Conservation (phyloP, 1,284 basidiomycete genomes). For the Papiliotrema nemorosa region DNA sequence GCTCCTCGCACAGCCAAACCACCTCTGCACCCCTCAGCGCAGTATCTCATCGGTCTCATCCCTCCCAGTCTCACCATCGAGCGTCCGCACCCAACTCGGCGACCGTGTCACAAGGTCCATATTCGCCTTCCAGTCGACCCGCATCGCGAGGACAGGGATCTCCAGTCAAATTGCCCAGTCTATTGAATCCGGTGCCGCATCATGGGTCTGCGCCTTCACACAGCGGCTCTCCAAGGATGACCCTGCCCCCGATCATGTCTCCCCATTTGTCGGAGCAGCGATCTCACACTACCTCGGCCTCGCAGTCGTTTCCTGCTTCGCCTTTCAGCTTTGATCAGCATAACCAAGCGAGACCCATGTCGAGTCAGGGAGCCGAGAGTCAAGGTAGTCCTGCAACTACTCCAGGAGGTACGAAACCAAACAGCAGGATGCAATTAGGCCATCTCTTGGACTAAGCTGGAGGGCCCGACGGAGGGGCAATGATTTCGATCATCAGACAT, state of each 20-base stretch:
- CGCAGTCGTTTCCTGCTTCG: background rate
- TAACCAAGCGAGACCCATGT: background rate
- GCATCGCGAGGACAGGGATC: too few relatives aligned
- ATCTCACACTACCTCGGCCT: background rate
- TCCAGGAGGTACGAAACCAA: constrained; percentile 4
- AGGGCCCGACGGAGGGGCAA: background rate
- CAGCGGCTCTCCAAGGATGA: background rate
- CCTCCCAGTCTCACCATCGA: constrained; percentile 10
- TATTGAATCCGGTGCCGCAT: background rate
- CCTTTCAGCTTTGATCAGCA: background rate
- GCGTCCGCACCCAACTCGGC: constrained; percentile 1
- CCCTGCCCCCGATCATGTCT: background rate
- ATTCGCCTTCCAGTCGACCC: too few relatives aligned
- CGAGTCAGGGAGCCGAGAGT: constrained; percentile 2
- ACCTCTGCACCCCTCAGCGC: too few relatives aligned
- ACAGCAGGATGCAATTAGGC: constrained; percentile 30
- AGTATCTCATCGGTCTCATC: constrained; percentile 3
- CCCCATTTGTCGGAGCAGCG: background rate
- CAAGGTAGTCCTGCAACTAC: constrained; percentile 4
- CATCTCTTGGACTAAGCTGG: constrained; percentile 25
- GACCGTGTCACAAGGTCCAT: too few relatives aligned
- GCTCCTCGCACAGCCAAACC: too few relatives aligned
- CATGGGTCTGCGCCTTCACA: too few relatives aligned
- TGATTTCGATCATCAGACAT: too few relatives aligned
- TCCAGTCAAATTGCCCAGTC: background rate